Evolutionary conservation across 164 flowering plant species (phyloP), one percentile per base, ranked within the genome.

Genomic region (Sedum album): DNA sequence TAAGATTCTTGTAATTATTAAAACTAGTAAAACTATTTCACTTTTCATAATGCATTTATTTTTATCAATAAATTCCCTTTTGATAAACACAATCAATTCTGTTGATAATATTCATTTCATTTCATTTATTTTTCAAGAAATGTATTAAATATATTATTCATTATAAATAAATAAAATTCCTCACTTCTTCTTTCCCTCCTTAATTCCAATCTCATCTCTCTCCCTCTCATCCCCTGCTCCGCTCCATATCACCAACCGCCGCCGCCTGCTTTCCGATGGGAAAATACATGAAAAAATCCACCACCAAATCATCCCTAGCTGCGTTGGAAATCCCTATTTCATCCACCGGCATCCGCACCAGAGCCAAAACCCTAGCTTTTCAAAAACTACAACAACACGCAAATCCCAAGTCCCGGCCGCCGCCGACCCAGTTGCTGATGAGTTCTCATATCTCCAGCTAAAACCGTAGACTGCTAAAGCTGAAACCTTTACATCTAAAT

Each of bases 331-430:
- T 55, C 10, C 60, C n/a, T n/a, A n/a, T n/a, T n/a, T n/a, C n/a
- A n/a, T n/a, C n/a, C n/a, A n/a, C n/a, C n/a, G n/a, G n/a, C 60
- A 31, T 55, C 60, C 60, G 31, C 60, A 55, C 31, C 60, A 25
- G 60, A 25, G 60, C 60, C 31, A 55, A 55, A 55, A 55, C 60
- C 60, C 60, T 55, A 55, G 60, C 60, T 25, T 55, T 55, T 9
- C 60, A 55, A 13, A 55, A 55, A 55, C 60, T 55, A 14, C 60
- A 55, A 55, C 28, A 26, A 4, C 14, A 55, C 31, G 25, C 42
- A 39, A 39, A 39, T 14, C 42, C 42, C 42, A 39, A 39, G 11
- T 26, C 60, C 31, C 31, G 1, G 31, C 14, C 9, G 31, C 60
- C 31, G 30, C 60, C 60, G 31, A 55, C 31, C 60, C 31, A 25